Conservation (phyloP, 2,329 filamentous ascomycete species). For the Colletotrichum tropicale region DNA sequence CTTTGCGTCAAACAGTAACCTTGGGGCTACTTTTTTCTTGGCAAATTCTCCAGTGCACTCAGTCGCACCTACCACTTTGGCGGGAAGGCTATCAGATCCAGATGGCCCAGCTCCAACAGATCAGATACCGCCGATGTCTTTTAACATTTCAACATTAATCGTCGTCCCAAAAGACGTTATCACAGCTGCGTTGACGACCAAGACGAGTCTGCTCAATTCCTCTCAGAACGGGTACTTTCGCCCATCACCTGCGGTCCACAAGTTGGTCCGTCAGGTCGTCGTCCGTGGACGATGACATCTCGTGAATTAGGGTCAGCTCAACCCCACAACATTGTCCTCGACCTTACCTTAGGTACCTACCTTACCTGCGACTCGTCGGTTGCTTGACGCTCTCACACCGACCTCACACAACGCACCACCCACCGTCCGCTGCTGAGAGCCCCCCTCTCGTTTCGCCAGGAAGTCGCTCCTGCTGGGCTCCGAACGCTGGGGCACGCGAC, state of each 20-base stretch:
- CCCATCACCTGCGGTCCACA: not conserved
- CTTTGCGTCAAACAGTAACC: not conserved
- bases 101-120: not conserved
- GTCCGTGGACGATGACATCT: not conserved
- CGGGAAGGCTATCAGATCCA: not conserved
- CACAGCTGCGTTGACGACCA: not conserved
- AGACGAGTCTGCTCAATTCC: not conserved
- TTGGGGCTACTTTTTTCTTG: not conserved
- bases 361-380: not conserved
- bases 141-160: not conserved
- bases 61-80: not conserved
- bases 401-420: not conserved
- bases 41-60: not conserved
- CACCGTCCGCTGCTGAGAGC: not conserved
- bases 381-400: not conserved
- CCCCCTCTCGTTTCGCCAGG: constrained; percentile 10
- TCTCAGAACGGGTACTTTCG: not conserved
- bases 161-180: not conserved
- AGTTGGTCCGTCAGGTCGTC: not conserved
- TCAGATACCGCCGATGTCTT: not conserved
- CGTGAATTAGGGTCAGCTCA: not conserved
- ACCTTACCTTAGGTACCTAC: not conserved
- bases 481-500: constrained; percentile 4
- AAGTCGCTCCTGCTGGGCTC: not conserved
- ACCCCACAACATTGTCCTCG: not conserved